These are phyloP conservation scores for Hypoxylon intermedium DNA, from an alignment of 495 filamentous ascomycete species.

Conservation along the genomic window DNA sequence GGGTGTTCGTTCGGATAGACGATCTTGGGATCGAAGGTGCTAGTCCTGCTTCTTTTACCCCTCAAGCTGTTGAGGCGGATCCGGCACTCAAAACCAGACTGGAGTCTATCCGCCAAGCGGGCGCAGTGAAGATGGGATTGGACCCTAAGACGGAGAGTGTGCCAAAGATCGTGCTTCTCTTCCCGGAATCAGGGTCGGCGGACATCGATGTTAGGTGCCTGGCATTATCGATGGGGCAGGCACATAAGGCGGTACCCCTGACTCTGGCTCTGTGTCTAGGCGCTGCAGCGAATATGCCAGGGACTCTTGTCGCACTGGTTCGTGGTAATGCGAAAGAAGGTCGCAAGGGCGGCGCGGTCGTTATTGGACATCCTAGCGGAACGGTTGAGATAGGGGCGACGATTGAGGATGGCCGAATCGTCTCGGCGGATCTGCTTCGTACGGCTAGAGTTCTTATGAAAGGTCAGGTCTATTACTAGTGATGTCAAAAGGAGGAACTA, in stretches of 20 bases:
- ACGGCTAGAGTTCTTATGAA: conserved; percentile 65
- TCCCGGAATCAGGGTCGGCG: conserved; percentile 31
- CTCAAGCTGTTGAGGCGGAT: conserved; percentile 59
- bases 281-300: conserved; percentile 59
- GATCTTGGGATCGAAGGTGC: conserved; percentile 54
- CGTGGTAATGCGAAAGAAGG: conserved; percentile 32
- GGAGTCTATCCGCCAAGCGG: conserved; percentile 66
- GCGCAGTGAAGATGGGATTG: conserved; percentile 69
- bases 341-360: conserved; percentile 48
- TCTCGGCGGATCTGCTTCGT: conserved; percentile 58
- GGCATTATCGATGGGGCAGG: conserved; percentile 61
- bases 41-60: conserved; percentile 53
- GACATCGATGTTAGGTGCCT: conserved; percentile 55
- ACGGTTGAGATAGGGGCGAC: conserved; percentile 62
- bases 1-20: conserved; percentile 64
- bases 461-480: conserved; percentile 62
- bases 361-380: conserved; percentile 68
- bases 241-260: conserved; percentile 69
- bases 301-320: conserved; percentile 55
- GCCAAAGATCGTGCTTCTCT: conserved; percentile 72
- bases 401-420: conserved; percentile 49
- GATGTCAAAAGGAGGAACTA: too few relatives aligned
- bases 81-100: conserved; percentile 57
- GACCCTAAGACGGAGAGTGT: conserved; percentile 62
- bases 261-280: conserved; percentile 68